These are phyloP conservation scores for Euptelea pleiosperma DNA, from an alignment of 164 flowering plant genomes.

Conservation along the genomic window DNA sequence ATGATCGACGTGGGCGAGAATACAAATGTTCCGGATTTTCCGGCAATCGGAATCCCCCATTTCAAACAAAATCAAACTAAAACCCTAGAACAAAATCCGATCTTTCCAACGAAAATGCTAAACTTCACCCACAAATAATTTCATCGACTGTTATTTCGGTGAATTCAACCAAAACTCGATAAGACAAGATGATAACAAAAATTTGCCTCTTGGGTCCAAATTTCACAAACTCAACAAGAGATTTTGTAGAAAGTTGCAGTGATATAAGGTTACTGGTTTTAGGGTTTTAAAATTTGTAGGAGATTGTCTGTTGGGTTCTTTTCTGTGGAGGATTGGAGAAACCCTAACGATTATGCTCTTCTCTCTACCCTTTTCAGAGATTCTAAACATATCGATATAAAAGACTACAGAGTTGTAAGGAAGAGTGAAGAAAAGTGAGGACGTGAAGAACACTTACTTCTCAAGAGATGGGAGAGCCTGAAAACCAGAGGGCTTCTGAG, in stretches of 20 bases:
- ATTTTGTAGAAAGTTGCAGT: neutral
- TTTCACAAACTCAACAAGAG: neutral
- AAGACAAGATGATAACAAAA: neutral
- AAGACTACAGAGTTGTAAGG: too few relatives aligned
- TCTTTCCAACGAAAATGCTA: too few relatives aligned
- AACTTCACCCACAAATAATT: too few relatives aligned
- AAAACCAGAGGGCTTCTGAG: too few relatives aligned
- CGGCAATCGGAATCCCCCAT: conserved; percentile 37
- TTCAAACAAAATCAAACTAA: neutral
- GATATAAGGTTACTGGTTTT: neutral
- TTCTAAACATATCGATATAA: too few relatives aligned
- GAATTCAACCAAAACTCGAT: neutral
- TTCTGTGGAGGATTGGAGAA: conserved; percentile 21
- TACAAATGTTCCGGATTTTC: conserved; percentile 74
- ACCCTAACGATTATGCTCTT: conserved; percentile 13
- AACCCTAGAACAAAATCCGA: neutral
- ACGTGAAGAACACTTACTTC: too few relatives aligned
- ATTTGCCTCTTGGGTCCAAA: neutral
- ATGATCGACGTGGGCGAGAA: conserved; percentile 93
- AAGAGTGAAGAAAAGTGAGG: too few relatives aligned
- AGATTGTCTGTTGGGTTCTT: conserved; percentile 19
- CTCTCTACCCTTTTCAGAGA: too few relatives aligned
- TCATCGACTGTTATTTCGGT: too few relatives aligned
- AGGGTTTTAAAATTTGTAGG: neutral
- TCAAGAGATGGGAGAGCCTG: too few relatives aligned